Evolutionary conservation across 495 filamentous ascomycete species (phyloP).

Genomic region (Patellaria atrata): DNA sequence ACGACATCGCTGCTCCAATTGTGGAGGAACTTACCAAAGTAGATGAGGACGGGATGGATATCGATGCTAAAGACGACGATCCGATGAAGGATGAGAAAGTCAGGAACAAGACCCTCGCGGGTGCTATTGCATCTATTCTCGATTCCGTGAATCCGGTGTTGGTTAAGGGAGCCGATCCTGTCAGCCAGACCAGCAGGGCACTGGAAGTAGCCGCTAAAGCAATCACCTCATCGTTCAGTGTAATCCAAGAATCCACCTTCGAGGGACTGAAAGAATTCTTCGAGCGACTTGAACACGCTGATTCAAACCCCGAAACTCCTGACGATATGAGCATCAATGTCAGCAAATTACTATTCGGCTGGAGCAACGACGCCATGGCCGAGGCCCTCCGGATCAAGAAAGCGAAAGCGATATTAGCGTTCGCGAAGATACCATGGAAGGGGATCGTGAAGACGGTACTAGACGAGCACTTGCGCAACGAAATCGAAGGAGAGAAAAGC

Average conservation of each 20-base stretch:
- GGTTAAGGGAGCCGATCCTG: background rate
- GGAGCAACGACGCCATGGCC: slow-evolving; percentile 13
- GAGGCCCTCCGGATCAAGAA: slow-evolving; percentile 20
- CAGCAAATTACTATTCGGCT: slow-evolving; percentile 16
- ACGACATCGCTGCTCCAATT: slow-evolving; percentile 38
- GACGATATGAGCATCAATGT: slow-evolving; percentile 1
- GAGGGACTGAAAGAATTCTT: slow-evolving; percentile 13
- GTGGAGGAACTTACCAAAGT: slow-evolving; percentile 34
- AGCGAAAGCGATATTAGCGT: slow-evolving; percentile 12
- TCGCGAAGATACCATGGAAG: slow-evolving; percentile 6
- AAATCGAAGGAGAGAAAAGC: slow-evolving; percentile 16
- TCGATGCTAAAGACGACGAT: slow-evolving; percentile 30
- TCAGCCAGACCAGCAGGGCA: slow-evolving; percentile 4
- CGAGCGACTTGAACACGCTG: slow-evolving; percentile 4
- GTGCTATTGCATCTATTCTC: slow-evolving; percentile 3
- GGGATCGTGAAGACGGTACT: slow-evolving; percentile 12
- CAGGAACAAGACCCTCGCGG: slow-evolving; percentile 17
- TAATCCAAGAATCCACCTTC: slow-evolving; percentile 14
- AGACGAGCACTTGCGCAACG: too few species aligned
- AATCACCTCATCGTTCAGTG: slow-evolving; percentile 8
- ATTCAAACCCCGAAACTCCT: background rate
- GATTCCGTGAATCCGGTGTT: slow-evolving; percentile 3
- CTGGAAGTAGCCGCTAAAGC: slow-evolving; percentile 10
- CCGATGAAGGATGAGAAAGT: slow-evolving; percentile 9
- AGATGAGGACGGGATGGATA: slow-evolving; percentile 48